Percentiles rank a stretch among this genome's conserved stretches.
Conservation (phyloP, 495 filamentous ascomycete species). For the Penicillium subrubescens region DNA sequence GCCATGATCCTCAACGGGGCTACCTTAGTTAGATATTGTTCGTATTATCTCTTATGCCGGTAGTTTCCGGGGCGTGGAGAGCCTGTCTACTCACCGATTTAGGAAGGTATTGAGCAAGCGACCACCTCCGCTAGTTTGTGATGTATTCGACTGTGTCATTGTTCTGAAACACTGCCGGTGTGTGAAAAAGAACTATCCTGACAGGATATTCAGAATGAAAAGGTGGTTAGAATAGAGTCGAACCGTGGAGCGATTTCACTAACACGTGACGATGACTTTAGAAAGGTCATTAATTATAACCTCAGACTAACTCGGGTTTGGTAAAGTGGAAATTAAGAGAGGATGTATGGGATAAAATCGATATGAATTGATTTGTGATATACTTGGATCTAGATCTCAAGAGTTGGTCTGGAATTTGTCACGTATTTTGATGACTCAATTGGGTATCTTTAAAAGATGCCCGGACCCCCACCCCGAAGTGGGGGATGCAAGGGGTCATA, state of each 20-base stretch:
- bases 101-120: conserved; percentile 14
- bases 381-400: not conserved
- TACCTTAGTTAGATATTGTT: not conserved
- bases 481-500: not conserved
- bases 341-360: not conserved
- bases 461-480: not conserved
- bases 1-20: conserved; percentile 22
- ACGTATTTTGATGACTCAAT: not conserved
- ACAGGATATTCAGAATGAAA: not conserved
- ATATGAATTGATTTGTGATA: not conserved
- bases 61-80: not conserved
- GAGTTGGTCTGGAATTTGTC: not conserved
- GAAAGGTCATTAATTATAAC: not conserved
- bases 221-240: not conserved
- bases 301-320: too few species aligned
- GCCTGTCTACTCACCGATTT: conserved; percentile 9
- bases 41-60: not conserved
- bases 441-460: not conserved
- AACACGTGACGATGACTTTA: not conserved
- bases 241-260: not conserved
- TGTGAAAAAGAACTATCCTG: not conserved
- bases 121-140: conserved; percentile 1
- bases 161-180: not conserved
- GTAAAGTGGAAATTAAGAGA: too few species aligned
- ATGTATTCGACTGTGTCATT: not conserved